Evolutionary conservation across 148 eudicot genomes (phyloP).

Genomic region (Tetragonia tetragonoides): DNA sequence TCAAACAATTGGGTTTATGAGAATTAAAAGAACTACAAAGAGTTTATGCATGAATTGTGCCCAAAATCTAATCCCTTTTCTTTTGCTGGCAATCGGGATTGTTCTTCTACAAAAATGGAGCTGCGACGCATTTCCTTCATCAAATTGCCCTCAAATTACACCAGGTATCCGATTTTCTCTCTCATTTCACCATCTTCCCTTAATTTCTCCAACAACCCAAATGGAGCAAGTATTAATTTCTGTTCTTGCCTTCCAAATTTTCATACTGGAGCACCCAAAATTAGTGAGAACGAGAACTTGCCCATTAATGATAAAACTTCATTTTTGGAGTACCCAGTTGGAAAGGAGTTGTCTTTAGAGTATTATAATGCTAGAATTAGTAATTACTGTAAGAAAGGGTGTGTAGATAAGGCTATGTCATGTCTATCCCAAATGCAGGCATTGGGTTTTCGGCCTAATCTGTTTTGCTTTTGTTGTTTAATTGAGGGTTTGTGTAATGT

Average conservation of each 20-base stretch:
- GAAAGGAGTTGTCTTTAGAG: slow-evolving; percentile 55
- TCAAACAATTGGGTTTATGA: no score
- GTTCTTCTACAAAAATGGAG: slow-evolving; percentile 13
- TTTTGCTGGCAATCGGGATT: neutral
- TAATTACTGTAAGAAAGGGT: slow-evolving; percentile 44
- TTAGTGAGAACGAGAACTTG: neutral
- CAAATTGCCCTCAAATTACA: slow-evolving; percentile 6
- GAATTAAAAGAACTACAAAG: neutral
- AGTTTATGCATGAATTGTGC: neutral
- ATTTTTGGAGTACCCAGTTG: slow-evolving; percentile 25
- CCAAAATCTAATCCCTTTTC: neutral
- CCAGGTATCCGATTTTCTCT: slow-evolving; percentile 22
- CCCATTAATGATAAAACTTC: slow-evolving; percentile 15
- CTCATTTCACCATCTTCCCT: slow-evolving; percentile 24
- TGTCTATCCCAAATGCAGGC: slow-evolving; percentile 75
- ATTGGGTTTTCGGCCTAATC: slow-evolving; percentile 48
- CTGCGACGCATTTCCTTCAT: slow-evolving; percentile 6
- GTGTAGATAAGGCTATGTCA: slow-evolving; percentile 56
- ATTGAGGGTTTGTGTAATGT: slow-evolving; percentile 58
- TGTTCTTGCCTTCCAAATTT: slow-evolving; percentile 19
- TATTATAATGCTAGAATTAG: slow-evolving; percentile 45
- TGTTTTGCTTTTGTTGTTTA: slow-evolving; percentile 44
- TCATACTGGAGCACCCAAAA: slow-evolving; percentile 8
- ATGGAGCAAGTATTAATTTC: neutral
- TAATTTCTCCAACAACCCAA: neutral